Conservation (phyloP, 371 early-diverging fungal genomes). For the Haplosporangium sp. region DNA sequence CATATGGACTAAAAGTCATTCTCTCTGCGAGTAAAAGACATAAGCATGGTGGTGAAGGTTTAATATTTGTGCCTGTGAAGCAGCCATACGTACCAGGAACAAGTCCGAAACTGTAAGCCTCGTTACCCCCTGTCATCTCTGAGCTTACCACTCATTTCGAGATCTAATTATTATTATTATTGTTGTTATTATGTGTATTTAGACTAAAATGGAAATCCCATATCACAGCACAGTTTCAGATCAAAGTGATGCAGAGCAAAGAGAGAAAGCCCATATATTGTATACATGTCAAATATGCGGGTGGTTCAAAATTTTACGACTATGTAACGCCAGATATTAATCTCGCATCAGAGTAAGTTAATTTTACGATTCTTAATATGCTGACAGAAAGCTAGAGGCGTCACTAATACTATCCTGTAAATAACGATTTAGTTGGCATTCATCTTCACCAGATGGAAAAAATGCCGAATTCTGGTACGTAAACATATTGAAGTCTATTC, state of each 20-base stretch:
- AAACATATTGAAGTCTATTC: background rate
- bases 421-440: constrained; percentile 68
- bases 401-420: background rate
- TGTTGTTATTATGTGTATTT: constrained; percentile 6
- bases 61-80: constrained; percentile 89
- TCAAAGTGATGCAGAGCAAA: constrained; percentile 67
- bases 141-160: no score
- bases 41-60: constrained; percentile 87
- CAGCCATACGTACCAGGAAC: constrained; percentile 81
- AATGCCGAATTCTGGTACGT: constrained; percentile 69
- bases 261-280: constrained; percentile 77
- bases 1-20: constrained; percentile 68
- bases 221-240: constrained; percentile 88
- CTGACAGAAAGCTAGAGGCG: no score
- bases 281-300: constrained; percentile 67
- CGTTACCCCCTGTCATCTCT: background rate
- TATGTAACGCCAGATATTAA: constrained; percentile 73
- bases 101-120: constrained; percentile 67
- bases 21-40: constrained; percentile 74
- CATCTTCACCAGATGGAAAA: constrained; percentile 71
- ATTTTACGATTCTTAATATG: background rate
- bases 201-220: constrained; percentile 95
- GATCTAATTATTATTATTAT: background rate
- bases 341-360: constrained; percentile 64
- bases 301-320: constrained; percentile 69